These are phyloP conservation scores for Anacardium occidentale DNA, from an alignment of 345 rosid species.

Conservation along the genomic window DNA sequence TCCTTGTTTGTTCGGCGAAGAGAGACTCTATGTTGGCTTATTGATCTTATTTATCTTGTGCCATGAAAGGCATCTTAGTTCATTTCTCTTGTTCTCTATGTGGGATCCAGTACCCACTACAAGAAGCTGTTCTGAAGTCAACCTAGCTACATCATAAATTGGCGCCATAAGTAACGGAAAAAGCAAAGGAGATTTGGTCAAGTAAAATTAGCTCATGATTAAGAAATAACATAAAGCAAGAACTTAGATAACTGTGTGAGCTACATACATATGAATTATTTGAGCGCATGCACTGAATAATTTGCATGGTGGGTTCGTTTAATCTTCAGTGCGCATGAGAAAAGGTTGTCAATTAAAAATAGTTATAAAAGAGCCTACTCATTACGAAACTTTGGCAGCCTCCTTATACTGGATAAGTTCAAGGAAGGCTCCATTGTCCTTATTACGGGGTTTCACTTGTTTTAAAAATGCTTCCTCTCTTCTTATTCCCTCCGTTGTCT, in stretches of 20 bases:
- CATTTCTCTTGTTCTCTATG: not conserved
- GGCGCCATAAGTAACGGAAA: conserved; percentile 40
- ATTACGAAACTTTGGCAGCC: not conserved
- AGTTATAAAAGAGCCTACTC: too few species aligned
- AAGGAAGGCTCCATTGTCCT: not conserved
- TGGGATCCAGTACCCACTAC: conserved; percentile 27
- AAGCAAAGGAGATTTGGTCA: conserved; percentile 14
- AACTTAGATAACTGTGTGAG: not conserved
- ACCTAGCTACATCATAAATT: conserved; percentile 12
- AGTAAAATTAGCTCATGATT: not conserved
- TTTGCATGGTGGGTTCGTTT: not conserved
- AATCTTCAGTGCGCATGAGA: too few species aligned
- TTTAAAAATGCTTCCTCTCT: conserved; percentile 12
- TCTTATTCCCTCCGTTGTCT: conserved; percentile 25
- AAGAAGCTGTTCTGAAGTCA: not conserved
- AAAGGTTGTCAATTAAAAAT: too few species aligned
- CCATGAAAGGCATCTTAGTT: not conserved
- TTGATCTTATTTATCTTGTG: not conserved
- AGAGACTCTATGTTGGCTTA: not conserved
- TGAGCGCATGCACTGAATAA: too few species aligned
- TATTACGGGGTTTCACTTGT: not conserved
- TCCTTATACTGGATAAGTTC: not conserved
- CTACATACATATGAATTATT: not conserved
- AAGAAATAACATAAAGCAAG: too few species aligned
- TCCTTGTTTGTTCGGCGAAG: not conserved